These are phyloP conservation scores for Nigrospora osmanthi DNA, from an alignment of 2,329 filamentous ascomycete species.

Conservation along the genomic window DNA sequence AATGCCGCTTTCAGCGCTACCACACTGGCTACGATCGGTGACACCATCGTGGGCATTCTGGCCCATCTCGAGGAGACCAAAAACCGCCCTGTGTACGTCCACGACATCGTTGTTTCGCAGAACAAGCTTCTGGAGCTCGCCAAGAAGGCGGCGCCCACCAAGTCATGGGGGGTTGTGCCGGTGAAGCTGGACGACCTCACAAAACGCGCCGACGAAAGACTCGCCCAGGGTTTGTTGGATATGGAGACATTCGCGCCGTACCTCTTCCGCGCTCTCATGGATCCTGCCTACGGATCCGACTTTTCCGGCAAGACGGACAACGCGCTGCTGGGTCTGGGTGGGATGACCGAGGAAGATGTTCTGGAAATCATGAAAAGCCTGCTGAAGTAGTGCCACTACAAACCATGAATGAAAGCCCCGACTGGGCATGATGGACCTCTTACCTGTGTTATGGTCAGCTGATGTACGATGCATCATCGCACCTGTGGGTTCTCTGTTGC, in stretches of 20 bases:
- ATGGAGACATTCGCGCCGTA: neutral
- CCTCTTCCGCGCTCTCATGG: neutral
- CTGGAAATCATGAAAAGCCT: neutral
- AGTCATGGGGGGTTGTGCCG: neutral
- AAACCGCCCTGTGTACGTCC: conserved; percentile 44
- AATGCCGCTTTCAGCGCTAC: conserved; percentile 32
- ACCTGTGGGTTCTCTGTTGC: too few relatives aligned
- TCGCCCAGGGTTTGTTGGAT: conserved; percentile 4
- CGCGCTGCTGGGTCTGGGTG: neutral
- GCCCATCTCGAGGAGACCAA: conserved; percentile 31
- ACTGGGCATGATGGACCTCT: too few relatives aligned
- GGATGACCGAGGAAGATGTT: conserved; percentile 1
- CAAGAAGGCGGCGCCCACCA: neutral
- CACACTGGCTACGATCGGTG: conserved; percentile 34
- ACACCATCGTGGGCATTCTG: conserved; percentile 37
- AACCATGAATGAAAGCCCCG: too few relatives aligned
- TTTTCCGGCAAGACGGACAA: neutral
- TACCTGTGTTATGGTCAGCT: too few relatives aligned
- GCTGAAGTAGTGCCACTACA: neutral
- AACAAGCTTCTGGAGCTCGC: conserved; percentile 33
- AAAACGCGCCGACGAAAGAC: neutral
- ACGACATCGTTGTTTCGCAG: conserved; percentile 42
- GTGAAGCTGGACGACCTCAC: neutral
- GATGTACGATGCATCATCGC: too few relatives aligned
- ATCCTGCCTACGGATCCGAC: neutral